These are phyloP conservation scores for Taphrina confusa DNA, from an alignment of 1,139 yeast species.

Conservation along the genomic window DNA sequence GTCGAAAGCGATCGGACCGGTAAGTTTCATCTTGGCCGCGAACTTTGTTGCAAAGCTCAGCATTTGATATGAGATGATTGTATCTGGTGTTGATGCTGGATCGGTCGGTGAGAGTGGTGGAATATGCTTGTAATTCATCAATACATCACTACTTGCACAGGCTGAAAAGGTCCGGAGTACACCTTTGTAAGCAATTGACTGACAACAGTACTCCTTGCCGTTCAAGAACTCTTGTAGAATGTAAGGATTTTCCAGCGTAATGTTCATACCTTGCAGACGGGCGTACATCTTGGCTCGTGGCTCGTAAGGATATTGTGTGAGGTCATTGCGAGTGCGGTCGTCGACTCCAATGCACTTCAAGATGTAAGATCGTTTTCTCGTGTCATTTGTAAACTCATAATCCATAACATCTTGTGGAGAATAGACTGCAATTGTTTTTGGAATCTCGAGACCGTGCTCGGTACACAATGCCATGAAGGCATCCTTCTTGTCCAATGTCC, in stretches of 20 bases:
- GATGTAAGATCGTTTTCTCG: conserved; percentile 2
- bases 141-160: conserved; percentile 23
- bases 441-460: conserved; percentile 18
- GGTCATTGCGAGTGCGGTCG: conserved; percentile 22
- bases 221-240: conserved; percentile 23
- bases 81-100: neutral
- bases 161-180: conserved; percentile 24
- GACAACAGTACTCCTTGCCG: conserved; percentile 28
- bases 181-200: conserved; percentile 19
- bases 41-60: conserved; percentile 21
- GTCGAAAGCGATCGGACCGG: conserved; percentile 27
- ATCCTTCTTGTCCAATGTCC: conserved; percentile 19
- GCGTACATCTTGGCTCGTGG: conserved; percentile 14
- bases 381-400: conserved; percentile 9
- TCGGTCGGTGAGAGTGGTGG: conserved; percentile 17
- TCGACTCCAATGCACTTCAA: conserved; percentile 24
- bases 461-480: conserved; percentile 20
- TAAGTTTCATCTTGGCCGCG: conserved; percentile 17
- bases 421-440: conserved; percentile 15
- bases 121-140: conserved; percentile 27
- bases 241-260: conserved; percentile 22
- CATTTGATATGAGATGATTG: conserved; percentile 15
- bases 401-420: conserved; percentile 18
- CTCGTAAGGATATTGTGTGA: conserved; percentile 22
- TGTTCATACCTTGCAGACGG: conserved; percentile 5